Evolutionary conservation across 148 eudicot genomes (phyloP).

Genomic region (Spergularia bocconei): DNA sequence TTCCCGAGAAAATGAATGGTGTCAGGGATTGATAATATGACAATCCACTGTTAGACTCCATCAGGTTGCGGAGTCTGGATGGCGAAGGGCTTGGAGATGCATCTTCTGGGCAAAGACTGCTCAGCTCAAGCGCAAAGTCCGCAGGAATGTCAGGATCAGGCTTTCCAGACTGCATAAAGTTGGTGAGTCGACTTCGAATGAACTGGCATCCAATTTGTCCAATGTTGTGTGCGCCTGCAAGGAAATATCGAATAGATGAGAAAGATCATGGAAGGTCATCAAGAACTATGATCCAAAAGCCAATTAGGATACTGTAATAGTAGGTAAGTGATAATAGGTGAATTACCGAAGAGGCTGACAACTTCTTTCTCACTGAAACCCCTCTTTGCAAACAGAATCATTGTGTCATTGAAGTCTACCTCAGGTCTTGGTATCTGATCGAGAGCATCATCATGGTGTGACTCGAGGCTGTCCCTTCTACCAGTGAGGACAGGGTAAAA

Average conservation of each 20-base stretch:
- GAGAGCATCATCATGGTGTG: conserved; percentile 28
- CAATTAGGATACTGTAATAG: neutral
- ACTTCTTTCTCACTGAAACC: conserved; percentile 38
- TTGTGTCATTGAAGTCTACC: conserved; percentile 22
- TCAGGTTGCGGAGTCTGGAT: conserved; percentile 19
- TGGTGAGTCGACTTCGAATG: conserved; percentile 28
- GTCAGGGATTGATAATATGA: conserved; percentile 16
- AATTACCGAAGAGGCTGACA: conserved; percentile 38
- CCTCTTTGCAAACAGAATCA: conserved; percentile 28
- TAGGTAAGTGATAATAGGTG: neutral
- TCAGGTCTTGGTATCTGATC: conserved; percentile 36
- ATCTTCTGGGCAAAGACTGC: conserved; percentile 21
- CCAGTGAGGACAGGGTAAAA: conserved; percentile 40
- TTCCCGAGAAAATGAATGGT: conserved; percentile 32
- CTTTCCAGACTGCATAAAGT: conserved; percentile 31
- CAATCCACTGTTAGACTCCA: conserved; percentile 23
- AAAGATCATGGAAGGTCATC: neutral
- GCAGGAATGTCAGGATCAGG: conserved; percentile 39
- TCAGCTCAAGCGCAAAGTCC: conserved; percentile 31
- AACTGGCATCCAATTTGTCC: conserved; percentile 49
- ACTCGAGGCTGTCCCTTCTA: conserved; percentile 30
- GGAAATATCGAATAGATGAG: neutral
- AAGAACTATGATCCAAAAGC: too few relatives aligned
- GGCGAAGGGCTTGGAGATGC: conserved; percentile 31
- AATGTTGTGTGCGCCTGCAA: conserved; percentile 47